phyloP scores from a whole-genome alignment of 2,329 filamentous ascomycete species.

The Kalaharituber pfeilii region DNA sequence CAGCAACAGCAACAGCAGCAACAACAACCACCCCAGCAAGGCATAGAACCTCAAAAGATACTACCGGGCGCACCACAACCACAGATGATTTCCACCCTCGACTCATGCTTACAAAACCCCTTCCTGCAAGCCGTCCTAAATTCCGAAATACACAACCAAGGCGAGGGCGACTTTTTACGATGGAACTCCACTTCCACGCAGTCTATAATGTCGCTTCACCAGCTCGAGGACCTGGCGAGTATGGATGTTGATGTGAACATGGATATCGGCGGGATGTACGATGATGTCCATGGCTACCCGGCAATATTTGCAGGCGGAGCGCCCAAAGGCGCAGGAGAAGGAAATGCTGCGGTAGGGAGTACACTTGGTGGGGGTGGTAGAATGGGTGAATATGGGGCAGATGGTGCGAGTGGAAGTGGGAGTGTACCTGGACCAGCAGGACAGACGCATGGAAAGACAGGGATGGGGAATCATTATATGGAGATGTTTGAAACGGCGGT shows the following conservation, averaged over 20 bases:
- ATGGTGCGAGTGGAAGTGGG: neutral
- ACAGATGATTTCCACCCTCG: too few species aligned
- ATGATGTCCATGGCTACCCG: neutral
- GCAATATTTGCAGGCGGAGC: neutral
- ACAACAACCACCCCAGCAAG: neutral
- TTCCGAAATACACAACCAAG: neutral
- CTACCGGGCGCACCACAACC: neutral
- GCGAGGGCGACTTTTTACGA: neutral
- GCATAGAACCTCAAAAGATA: neutral
- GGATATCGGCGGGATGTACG: neutral
- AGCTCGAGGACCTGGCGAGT: neutral
- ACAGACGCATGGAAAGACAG: neutral
- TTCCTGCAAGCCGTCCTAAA: neutral
- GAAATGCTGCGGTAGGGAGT: neutral
- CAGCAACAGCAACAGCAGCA: neutral
- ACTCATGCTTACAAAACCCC: too few species aligned
- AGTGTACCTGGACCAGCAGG: neutral
- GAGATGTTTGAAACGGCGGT: neutral
- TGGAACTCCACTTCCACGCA: neutral
- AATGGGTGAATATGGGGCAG: neutral
- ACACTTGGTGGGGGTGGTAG: neutral
- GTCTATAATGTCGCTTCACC: neutral
- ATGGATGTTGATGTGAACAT: neutral
- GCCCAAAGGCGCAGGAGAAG: neutral
- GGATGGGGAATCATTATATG: neutral